Conservation (phyloP, 495 filamentous ascomycete species). For the Cenococcum geophilum region DNA sequence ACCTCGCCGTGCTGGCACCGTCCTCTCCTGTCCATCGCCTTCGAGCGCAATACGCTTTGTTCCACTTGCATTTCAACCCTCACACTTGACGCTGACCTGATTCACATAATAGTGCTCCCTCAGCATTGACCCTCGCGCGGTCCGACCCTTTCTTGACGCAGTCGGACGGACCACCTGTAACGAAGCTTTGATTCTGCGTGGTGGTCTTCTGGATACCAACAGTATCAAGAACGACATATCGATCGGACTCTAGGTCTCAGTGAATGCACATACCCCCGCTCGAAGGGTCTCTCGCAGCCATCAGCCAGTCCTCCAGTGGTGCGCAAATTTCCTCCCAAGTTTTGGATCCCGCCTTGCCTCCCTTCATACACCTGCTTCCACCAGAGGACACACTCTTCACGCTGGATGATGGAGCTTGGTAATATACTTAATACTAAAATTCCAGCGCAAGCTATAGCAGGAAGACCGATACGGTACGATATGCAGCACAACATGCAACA, state of each 20-base stretch:
- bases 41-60: constrained; percentile 8
- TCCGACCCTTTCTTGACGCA: constrained; percentile 26
- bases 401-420: constrained; percentile 31
- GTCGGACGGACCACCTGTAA: constrained; percentile 31
- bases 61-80: constrained; percentile 2
- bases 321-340: constrained; percentile 22
- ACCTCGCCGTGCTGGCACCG: constrained; percentile 1
- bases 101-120: constrained; percentile 25
- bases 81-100: constrained; percentile 21
- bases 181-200: constrained; percentile 3
- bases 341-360: constrained; percentile 1
- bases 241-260: constrained; percentile 7
- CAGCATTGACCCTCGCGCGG: constrained; percentile 33
- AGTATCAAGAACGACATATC: constrained; percentile 14
- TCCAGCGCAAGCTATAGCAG: constrained; percentile 25
- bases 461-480: constrained; percentile 20
- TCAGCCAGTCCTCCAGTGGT: constrained; percentile 19
- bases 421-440: constrained; percentile 37
- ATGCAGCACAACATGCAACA: constrained; percentile 36
- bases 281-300: constrained; percentile 10
- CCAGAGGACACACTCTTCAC: constrained; percentile 14
- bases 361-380: constrained; percentile 4
- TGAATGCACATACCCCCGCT: not conserved
- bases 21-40: constrained; percentile 8
- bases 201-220: constrained; percentile 15